A percentile compares a stretch with the other conserved stretches of the same genome.
Conservation (phyloP, 2,329 filamentous ascomycete genomes). For the Penicillium sp. region DNA sequence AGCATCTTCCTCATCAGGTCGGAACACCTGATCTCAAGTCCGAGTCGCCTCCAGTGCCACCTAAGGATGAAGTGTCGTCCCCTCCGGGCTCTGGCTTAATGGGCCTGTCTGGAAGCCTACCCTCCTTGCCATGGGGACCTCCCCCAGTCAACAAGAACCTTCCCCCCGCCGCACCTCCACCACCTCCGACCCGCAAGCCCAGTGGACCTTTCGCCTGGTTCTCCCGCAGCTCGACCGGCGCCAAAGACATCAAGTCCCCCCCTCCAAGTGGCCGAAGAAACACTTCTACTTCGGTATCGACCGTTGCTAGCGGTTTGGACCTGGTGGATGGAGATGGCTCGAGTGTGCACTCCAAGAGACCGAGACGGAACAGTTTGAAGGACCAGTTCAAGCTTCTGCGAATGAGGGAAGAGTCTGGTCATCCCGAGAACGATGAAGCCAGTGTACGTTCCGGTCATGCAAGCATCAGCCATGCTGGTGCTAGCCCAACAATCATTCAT, state of each 20-base stretch:
- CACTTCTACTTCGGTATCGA: constrained; percentile 80
- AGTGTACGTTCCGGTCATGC: constrained; percentile 54
- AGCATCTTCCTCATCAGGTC: constrained; percentile 36
- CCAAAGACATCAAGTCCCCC: constrained; percentile 64
- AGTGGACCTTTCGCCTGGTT: constrained; percentile 89
- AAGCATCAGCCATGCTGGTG: constrained; percentile 50
- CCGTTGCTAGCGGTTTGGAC: constrained; percentile 79
- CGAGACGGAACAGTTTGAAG: constrained; percentile 69
- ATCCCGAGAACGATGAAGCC: constrained; percentile 62
- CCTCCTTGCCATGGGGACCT: constrained; percentile 74
- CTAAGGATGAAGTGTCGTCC: constrained; percentile 39
- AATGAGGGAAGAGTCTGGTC: constrained; percentile 73
- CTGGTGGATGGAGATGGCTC: constrained; percentile 67
- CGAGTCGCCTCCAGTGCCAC: constrained; percentile 41
- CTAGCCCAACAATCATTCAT: constrained; percentile 55
- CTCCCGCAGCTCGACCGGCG: constrained; percentile 66
- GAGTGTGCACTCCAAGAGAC: constrained; percentile 54
- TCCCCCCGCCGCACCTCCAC: constrained; percentile 48
- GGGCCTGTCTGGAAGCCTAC: constrained; percentile 74
- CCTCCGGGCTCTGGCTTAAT: constrained; percentile 44
- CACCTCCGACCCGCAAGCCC: constrained; percentile 67
- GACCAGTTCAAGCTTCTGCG: constrained; percentile 80
- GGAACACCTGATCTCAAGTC: constrained; percentile 35
- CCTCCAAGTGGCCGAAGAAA: constrained; percentile 65
- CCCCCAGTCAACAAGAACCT: constrained; percentile 52